Evolutionary conservation across 2,329 filamentous ascomycete species (phyloP), one percentile per base, ranked within the genome.

Genomic region (Apiospora malaysiana): DNA sequence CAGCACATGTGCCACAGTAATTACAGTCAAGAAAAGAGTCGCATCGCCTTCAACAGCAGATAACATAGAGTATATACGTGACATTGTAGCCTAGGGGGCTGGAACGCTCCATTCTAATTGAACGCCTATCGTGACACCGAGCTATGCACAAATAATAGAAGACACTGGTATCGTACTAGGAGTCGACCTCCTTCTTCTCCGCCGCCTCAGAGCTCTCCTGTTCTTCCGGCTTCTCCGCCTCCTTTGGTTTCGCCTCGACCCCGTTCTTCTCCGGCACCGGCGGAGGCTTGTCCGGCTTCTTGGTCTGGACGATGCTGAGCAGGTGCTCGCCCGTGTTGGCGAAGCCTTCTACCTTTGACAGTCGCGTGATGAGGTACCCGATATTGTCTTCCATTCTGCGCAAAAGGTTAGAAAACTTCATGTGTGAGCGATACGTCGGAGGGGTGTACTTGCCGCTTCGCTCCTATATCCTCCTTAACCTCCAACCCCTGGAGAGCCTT

Each of bases 321-420:
- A 98, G 85, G 73, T 91, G 87, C 46, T 92, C 88, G 42, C 93
- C 93, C 2, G 93, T 85, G 74, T 94, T 91, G 12, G 88, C 91
- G 71, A 94, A 93, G 1, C 93, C 94, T 69, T 96, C 92, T 49
- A 97, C 88, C 78, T 93, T 94, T 74, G 89, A 87, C 8, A 97
- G 86, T 74, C 90, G 91, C 0, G 86, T 83, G 67, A 90, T 87
- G 76, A 97, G 92, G 75, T 91, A 89, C 70, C 94, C 90, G 21
- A 94, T 88, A 77, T 97, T 94, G 66, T 88, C 88, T 67, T 93
- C 84, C 85, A 98, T 91, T 78, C 94, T 96, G 73, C 69, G 10
- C 14, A 10, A 4, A 16, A 21, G 21, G 68, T 75, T 68, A 70
- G 72, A 68, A 46, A 68, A 46, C 71, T 68, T n/a, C 32, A 46